Conservation (phyloP, 768 basidiomycete genomes). For the Trametopsis cervina region DNA sequence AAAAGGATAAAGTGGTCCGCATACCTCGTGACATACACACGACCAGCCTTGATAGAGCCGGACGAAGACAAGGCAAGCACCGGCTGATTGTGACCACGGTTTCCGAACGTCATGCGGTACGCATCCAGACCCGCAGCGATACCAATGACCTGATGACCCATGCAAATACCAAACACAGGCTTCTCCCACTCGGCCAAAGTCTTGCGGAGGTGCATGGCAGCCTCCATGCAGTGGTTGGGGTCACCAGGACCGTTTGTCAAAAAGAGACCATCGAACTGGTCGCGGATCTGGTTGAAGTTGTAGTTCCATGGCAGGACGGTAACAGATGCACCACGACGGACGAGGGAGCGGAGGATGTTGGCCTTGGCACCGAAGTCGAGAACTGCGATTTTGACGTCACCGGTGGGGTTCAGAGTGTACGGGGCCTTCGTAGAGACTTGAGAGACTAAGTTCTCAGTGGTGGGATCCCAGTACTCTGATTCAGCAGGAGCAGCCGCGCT, state of each 20-base stretch:
- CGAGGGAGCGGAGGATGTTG: constrained; percentile 90
- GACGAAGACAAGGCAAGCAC: constrained; percentile 91
- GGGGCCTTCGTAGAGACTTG: constrained; percentile 83
- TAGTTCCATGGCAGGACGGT: constrained; percentile 98
- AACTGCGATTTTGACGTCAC: constrained; percentile 89
- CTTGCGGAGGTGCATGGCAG: constrained; percentile 69
- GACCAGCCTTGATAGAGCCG: constrained; percentile 90
- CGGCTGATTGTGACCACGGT: constrained; percentile 98
- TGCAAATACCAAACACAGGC: constrained; percentile 97
- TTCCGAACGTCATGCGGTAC: constrained; percentile 99
- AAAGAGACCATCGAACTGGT: constrained; percentile 92
- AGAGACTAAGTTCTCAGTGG: constrained; percentile 86
- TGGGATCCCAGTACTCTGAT: constrained; percentile 91
- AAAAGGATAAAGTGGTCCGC: constrained; percentile 11
- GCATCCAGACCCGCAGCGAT: constrained; percentile 96
- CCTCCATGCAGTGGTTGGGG: constrained; percentile 83
- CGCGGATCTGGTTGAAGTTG: constrained; percentile 89
- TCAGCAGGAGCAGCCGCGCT: constrained; percentile 48
- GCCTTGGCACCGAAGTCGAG: constrained; percentile 98
- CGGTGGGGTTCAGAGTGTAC: constrained; percentile 80
- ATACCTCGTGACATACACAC: constrained; percentile 94
- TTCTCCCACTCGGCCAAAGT: constrained; percentile 87
- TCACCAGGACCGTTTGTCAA: constrained; percentile 96
- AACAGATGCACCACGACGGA: constrained; percentile 85
- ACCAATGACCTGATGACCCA: constrained; percentile 98